Evolutionary conservation across 108 stramenopile species (phyloP), one percentile per base, ranked within the genome.

Genomic region (Cyclotella choctawhatcheeana): DNA sequence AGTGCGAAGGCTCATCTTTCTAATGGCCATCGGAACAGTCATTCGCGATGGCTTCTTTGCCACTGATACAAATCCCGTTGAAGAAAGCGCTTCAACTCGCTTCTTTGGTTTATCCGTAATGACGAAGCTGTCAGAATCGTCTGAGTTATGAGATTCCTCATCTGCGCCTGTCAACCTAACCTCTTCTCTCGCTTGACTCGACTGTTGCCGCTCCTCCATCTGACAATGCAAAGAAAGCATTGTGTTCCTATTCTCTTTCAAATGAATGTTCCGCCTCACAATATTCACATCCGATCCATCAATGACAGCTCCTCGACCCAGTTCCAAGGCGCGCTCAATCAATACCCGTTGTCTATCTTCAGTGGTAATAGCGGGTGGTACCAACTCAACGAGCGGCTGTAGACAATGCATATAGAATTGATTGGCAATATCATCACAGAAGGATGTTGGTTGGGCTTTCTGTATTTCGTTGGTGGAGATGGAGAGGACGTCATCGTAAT

Each of bases 361-460:
- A 40, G 12, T 40, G 37, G n/a, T n/a, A n/a, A n/a, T n/a, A n/a
- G 37, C 37, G 12, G 6, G 37, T 12, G 37, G 37, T 40, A 40
- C 8, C 37, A 40, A 12, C 6, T 40, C 37, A 6, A 12, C 37
- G 12, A 40, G 37, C 12, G 37, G 37, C 12, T 12, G 6, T 12
- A 40, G 37, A 12, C 37, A 40, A 40, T 6, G 6, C 8, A 52
- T 22, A 22, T 52, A 52, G 51, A 52, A 52, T 22, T 52, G 51
- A 5, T 52, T 52, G 3, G 51, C 51, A 52, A 52, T 2, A 22
- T 52, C 20, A 52, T 52, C 51, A 22, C 51, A 52, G 51, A 22
- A 52, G 18, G 51, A 22, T 40, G 51, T 52, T 24, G 10, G 18
- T 52, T 22, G 51, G 24, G 10, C 10, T 52, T 40, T 40, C 37